Base-by-base conservation (phyloP, 2,329 filamentous ascomycete species). In the Calonectria fujianensis region DNA sequence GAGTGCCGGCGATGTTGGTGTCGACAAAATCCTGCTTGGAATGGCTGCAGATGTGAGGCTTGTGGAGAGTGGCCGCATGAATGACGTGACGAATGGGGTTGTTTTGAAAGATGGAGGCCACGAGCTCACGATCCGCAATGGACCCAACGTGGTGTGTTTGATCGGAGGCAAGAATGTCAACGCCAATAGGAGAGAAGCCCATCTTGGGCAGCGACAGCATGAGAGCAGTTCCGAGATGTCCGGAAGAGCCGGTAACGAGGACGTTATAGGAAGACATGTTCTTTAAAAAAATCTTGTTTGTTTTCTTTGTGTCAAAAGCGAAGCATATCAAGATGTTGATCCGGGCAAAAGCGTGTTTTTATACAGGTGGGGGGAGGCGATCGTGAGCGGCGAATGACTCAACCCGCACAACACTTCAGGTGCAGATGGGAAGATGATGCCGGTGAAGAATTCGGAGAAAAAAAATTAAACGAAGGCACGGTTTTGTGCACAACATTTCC, bases 31-130 rank as follows among this genome's bases (percentile, higher is more conserved):
- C 83, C 37, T 82, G 76, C 72, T 86, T 86, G n/a, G 85, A 78
- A 79, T 89, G 87, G 8, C 83, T 87, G n/a, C 79, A 82, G 8
- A 89, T 81, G 74, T 89, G 87, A 0, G 87, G 87, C 61, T 89
- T 89, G 82, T 89, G 87, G 0, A 89, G 84, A 16, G 87, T 86
- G 0, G 87, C 87, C 0, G 85, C 82, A 79, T 89, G 86, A 37
- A 89, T 77, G n/a, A 89, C 77, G 69, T 88, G 86, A 11, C 76
- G 77, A 69, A 88, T 85, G 1, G 82, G 77, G 73, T 85, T 77
- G 1, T 79, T 48, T 0, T 76, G 35, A 52, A 88, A 78, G 11
- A 88, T 51, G 3, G 73, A 75, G 2, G 76, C 59, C 37, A 88
- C 70, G 16, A 87, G 81, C 4, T 69, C 63, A 0, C 82, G 79